Evolutionary conservation across 331 rosid genomes (phyloP), one percentile per base, ranked within the genome.

Genomic region (Quercus lobata): DNA sequence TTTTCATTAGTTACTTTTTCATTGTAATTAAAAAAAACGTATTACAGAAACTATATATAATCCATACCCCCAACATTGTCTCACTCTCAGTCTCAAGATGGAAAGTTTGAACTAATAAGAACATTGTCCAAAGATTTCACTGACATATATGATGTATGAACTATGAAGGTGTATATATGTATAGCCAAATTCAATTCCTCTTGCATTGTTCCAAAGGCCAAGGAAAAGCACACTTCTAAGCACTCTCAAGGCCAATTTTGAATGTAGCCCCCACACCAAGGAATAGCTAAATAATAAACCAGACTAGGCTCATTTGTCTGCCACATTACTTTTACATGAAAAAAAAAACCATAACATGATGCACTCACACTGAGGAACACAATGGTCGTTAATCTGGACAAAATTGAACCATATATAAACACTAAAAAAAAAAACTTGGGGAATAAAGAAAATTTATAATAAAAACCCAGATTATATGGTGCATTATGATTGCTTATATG

Each of bases 401-500:
- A 49, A 49, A 49, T 49, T 49, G 55, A 12, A 49, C 18, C 55
- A 49, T 49, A 49, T 55, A 81, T 79, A 24, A 25, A 30, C 30
- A 24, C 68, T 25, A 61, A 35, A 35, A 53, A n/a, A 22, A 24
- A 18, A 9, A 9, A 41, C 4, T 41, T 21, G 21, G 12, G 25
- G n/a, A 41, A 69, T 8, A 53, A 32, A 29, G 44, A 72, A 41
- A 56, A 32, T 41, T 41, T 41, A 41, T 46, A 54, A 85, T 75
- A 27, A 54, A 2, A 53, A 2, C 34, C 76, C 32, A 49, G 18
- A 9, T 54, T 35, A 65, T n/a, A 16, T n/a, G 68, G 24, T 61
- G 65, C 76, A 79, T 57, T 77, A 73, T 83, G 86, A 85, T 83
- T 77, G 71, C 77, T 70, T 15, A 80, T 84, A 84, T 78, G 85